Conservation (phyloP, 2,329 filamentous ascomycete genomes). For the Alternaria solani region DNA sequence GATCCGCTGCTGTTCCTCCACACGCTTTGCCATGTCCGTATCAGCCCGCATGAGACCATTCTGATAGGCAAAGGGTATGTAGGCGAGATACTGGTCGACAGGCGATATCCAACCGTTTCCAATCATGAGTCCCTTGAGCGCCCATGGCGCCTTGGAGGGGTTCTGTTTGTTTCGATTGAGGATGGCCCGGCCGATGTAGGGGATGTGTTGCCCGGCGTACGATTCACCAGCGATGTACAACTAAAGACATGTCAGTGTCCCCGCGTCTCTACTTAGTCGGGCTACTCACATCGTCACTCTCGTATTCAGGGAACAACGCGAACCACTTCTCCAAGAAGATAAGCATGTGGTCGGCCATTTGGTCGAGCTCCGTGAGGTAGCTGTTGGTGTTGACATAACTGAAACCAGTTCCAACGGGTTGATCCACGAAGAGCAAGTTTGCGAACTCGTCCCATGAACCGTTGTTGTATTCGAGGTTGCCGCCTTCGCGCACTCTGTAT, state of each 20-base stretch:
- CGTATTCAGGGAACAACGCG: slow-evolving; percentile 86
- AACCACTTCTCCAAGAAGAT: slow-evolving; percentile 93
- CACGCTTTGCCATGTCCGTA: slow-evolving; percentile 67
- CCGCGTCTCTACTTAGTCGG: background rate
- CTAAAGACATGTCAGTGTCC: slow-evolving; percentile 57
- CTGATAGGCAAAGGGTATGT: slow-evolving; percentile 82
- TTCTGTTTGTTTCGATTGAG: slow-evolving; percentile 78
- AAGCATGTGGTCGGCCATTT: slow-evolving; percentile 91
- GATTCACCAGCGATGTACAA: slow-evolving; percentile 96
- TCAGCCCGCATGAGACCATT: slow-evolving; percentile 75
- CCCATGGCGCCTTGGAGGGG: slow-evolving; percentile 68
- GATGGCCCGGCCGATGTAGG: slow-evolving; percentile 93
- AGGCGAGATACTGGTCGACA: slow-evolving; percentile 85
- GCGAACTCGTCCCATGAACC: slow-evolving; percentile 99
- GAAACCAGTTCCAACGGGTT: slow-evolving; percentile 94
- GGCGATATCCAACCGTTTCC: slow-evolving; percentile 98
- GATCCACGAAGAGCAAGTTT: slow-evolving; percentile 95
- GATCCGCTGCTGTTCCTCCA: slow-evolving; percentile 73
- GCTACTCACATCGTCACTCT: slow-evolving; percentile 82
- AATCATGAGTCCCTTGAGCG: slow-evolving; percentile 84
- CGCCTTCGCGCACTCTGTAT: slow-evolving; percentile 80
- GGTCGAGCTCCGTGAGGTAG: slow-evolving; percentile 82
- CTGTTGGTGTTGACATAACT: slow-evolving; percentile 93
- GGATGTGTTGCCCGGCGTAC: slow-evolving; percentile 95
- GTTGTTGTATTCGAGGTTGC: slow-evolving; percentile 79